Evolutionary conservation across 495 filamentous ascomycete species (phyloP).

Genomic region (Rostrohypoxylon terebratum): DNA sequence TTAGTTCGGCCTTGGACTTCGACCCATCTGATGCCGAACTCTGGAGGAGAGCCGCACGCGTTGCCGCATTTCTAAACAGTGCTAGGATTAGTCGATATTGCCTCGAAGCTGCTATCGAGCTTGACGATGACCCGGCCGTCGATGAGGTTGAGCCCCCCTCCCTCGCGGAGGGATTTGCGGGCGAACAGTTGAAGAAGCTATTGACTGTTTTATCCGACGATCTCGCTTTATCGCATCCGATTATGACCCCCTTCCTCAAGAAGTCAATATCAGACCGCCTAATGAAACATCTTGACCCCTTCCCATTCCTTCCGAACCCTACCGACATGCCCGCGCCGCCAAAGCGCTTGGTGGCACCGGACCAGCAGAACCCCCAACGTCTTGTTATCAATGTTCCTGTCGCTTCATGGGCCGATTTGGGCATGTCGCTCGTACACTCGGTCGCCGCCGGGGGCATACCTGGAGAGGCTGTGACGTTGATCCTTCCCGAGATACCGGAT

Average conservation of each 20-base stretch:
- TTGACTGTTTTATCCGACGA: constrained; percentile 77
- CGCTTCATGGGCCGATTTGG: constrained; percentile 58
- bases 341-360: constrained; percentile 28
- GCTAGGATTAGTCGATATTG: constrained; percentile 84
- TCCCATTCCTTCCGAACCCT: constrained; percentile 77
- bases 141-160: constrained; percentile 79
- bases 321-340: constrained; percentile 51
- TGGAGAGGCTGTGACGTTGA: constrained; percentile 51
- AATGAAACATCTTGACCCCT: constrained; percentile 76
- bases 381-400: constrained; percentile 52
- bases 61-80: constrained; percentile 81
- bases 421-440: constrained; percentile 53
- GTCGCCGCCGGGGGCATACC: constrained; percentile 48
- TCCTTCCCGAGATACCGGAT: constrained; percentile 51
- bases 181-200: constrained; percentile 77
- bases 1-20: constrained; percentile 81
- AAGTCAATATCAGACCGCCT: constrained; percentile 72
- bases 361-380: constrained; percentile 68
- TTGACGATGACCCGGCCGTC: constrained; percentile 79
- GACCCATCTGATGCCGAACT: constrained; percentile 94
- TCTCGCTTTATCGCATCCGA: constrained; percentile 73
- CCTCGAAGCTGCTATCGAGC: constrained; percentile 88
- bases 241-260: constrained; percentile 71
- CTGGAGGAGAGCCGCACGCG: constrained; percentile 87
- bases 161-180: constrained; percentile 86